A percentile compares a stretch with the other conserved stretches of the same genome.
These are phyloP conservation scores for Amorphotheca resinae DNA, from an alignment of 495 filamentous ascomycete genomes.

Conservation along the genomic window DNA sequence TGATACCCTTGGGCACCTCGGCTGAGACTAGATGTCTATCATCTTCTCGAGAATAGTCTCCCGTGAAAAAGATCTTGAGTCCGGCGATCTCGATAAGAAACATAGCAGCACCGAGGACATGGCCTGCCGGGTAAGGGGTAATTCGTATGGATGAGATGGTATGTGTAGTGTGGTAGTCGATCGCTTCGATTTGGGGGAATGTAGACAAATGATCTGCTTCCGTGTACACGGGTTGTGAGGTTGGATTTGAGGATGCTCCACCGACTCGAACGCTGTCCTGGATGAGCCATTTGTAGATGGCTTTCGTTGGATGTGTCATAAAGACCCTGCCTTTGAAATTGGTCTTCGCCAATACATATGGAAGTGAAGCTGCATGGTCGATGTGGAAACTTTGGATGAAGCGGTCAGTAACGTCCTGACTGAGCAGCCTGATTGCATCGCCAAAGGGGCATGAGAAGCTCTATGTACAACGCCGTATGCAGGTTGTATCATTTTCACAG, in stretches of 20 bases:
- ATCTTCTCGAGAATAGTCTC: constrained; percentile 89
- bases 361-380: constrained; percentile 90
- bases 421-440: background rate
- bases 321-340: constrained; percentile 94
- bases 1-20: constrained; percentile 68
- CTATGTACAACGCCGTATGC: constrained; percentile 19
- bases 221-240: constrained; percentile 69
- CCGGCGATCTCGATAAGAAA: constrained; percentile 94
- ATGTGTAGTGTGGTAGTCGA: constrained; percentile 95
- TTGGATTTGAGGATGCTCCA: constrained; percentile 52
- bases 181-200: constrained; percentile 87
- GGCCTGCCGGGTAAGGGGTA: constrained; percentile 90
- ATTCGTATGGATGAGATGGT: constrained; percentile 93
- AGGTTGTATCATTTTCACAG: constrained; percentile 18
- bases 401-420: constrained; percentile 6
- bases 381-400: constrained; percentile 68
- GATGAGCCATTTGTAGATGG: constrained; percentile 99
- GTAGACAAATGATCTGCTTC: constrained; percentile 90
- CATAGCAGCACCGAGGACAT: constrained; percentile 98
- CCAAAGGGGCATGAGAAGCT: background rate
- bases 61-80: constrained; percentile 90
- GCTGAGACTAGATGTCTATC: constrained; percentile 92
- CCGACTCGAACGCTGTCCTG: constrained; percentile 89
- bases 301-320: constrained; percentile 98
- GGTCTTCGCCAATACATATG: constrained; percentile 94